These are phyloP conservation scores for Berberis vulgaris DNA, from an alignment of 164 flowering plant species.

Conservation along the genomic window DNA sequence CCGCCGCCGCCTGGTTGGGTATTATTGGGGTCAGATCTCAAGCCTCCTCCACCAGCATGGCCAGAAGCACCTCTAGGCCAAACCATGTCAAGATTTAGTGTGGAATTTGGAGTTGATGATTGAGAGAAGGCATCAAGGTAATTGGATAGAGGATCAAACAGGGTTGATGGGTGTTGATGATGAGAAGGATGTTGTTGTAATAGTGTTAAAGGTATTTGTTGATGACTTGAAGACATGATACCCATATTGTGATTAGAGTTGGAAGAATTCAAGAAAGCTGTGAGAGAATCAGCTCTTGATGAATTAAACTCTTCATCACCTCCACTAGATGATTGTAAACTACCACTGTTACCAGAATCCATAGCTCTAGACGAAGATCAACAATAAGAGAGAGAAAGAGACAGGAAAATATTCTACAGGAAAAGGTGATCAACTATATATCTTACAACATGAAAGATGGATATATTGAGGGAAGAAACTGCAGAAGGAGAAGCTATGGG, in stretches of 20 bases:
- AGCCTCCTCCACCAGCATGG: neutral
- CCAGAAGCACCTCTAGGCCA: constrained; percentile 25
- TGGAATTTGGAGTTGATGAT: constrained; percentile 11
- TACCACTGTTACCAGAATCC: constrained; percentile 65
- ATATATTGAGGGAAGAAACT: no score
- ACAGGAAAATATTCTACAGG: constrained; percentile 1
- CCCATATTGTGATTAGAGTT: neutral
- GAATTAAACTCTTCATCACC: constrained; percentile 42
- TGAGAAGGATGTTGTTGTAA: neutral
- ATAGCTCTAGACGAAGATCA: constrained; percentile 13
- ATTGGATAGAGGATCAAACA: constrained; percentile 30
- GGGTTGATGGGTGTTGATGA: constrained; percentile 8
- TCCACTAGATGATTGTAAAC: constrained; percentile 55
- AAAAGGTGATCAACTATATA: neutral
- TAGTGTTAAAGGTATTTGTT: no score
- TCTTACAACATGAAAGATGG: neutral
- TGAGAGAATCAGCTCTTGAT: constrained; percentile 28
- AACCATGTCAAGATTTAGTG: constrained; percentile 26
- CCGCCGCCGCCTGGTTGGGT: neutral
- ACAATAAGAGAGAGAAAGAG: constrained; percentile 3
- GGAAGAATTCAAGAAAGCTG: constrained; percentile 27
- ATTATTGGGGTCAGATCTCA: constrained; percentile 26
- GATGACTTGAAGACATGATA: no score
- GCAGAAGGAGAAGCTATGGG: no score
- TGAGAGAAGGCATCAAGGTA: constrained; percentile 20